Evolutionary conservation across 495 filamentous ascomycete genomes (phyloP).

Genomic region (Xylaria longipes): DNA sequence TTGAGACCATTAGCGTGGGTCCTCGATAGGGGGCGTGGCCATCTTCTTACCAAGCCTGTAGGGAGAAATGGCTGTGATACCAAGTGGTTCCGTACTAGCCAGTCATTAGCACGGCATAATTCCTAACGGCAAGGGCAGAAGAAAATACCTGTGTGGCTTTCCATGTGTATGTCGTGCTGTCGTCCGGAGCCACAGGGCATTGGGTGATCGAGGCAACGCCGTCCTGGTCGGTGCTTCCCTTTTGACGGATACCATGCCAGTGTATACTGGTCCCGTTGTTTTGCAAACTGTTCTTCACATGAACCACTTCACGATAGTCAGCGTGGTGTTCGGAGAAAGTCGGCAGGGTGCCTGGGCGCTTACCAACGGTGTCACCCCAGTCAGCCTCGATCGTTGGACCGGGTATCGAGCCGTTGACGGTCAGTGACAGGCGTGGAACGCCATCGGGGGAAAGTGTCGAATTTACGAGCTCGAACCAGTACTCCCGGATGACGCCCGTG

Average conservation of each 20-base stretch:
- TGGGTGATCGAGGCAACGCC: constrained; percentile 56
- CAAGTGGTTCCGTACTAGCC: constrained; percentile 63
- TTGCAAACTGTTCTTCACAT: constrained; percentile 40
- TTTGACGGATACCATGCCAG: constrained; percentile 58
- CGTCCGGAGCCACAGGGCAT: constrained; percentile 56
- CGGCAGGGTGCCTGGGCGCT: not conserved
- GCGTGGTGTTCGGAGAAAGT: not conserved
- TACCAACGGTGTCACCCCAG: constrained; percentile 55
- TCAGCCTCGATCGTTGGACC: constrained; percentile 50
- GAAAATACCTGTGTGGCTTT: constrained; percentile 47
- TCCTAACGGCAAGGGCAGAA: not conserved
- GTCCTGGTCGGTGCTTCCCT: constrained; percentile 45
- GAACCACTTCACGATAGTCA: constrained; percentile 28
- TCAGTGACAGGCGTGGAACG: constrained; percentile 45
- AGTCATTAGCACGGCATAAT: not conserved
- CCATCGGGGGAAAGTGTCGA: constrained; percentile 58
- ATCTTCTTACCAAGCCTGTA: constrained; percentile 52
- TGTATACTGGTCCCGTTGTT: constrained; percentile 59
- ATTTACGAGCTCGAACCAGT: constrained; percentile 52
- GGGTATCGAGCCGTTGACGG: constrained; percentile 54
- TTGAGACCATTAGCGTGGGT: not conserved
- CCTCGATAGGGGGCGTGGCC: not conserved
- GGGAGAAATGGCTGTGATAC: constrained; percentile 68
- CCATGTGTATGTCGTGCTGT: constrained; percentile 57
- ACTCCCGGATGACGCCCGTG: constrained; percentile 54